Conservation (phyloP, 2,329 filamentous ascomycete species). For the Talaromyces sp. region DNA sequence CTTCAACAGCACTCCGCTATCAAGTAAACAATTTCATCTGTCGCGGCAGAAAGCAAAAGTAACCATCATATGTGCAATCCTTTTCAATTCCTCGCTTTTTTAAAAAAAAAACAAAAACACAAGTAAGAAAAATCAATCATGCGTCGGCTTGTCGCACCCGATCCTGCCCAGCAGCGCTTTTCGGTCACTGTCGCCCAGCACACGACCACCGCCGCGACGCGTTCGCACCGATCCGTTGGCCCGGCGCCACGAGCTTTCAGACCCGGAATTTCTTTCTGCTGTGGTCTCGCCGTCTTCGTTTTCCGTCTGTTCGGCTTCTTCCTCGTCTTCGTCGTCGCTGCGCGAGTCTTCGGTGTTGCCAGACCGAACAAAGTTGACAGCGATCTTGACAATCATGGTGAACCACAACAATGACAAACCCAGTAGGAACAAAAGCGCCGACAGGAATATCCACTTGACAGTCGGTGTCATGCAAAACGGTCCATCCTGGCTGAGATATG, state of each 20-base stretch:
- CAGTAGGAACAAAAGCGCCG: conserved; percentile 71
- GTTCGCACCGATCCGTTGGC: conserved; percentile 30
- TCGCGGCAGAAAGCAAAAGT: not conserved
- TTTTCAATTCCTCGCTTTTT: not conserved
- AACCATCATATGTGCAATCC: conserved; percentile 9
- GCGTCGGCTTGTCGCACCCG: conserved; percentile 66
- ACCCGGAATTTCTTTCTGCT: conserved; percentile 16
- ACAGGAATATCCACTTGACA: conserved; percentile 72
- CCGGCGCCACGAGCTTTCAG: conserved; percentile 26
- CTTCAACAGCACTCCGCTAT: not conserved
- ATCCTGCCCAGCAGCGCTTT: conserved; percentile 79
- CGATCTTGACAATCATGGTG: conserved; percentile 76
- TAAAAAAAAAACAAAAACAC: not conserved
- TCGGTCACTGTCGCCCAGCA: conserved; percentile 34
- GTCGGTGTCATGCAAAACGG: conserved; percentile 72
- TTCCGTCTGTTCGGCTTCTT: conserved; percentile 41
- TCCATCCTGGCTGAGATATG: conserved; percentile 65
- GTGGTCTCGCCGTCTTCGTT: conserved; percentile 18
- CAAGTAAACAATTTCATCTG: not conserved
- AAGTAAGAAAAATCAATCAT: conserved; percentile 8
- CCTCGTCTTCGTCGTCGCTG: conserved; percentile 77
- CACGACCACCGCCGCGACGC: conserved; percentile 25
- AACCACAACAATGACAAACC: conserved; percentile 82
- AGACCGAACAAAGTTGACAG: conserved; percentile 64
- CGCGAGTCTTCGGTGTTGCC: conserved; percentile 81